phyloP scores from a whole-genome alignment of 768 basidiomycete genomes.

The Rhizopogon rudus region DNA sequence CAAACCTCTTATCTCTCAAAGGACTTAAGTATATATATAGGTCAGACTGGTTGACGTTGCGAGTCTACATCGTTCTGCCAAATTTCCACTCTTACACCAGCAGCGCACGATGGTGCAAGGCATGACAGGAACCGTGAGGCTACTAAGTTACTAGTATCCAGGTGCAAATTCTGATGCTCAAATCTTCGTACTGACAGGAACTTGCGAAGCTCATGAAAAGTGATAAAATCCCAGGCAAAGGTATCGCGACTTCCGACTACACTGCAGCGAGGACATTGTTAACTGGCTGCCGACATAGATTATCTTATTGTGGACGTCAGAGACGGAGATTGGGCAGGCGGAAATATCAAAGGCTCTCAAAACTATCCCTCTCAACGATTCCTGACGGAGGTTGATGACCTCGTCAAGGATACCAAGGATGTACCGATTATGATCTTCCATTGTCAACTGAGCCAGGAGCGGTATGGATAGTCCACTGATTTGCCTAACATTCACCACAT shows the following conservation, averaged over 20 bases:
- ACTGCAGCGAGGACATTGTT: neutral
- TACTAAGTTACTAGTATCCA: neutral
- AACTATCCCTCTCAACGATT: conserved; percentile 64
- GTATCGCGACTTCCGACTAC: conserved; percentile 4
- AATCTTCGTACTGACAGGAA: conserved; percentile 39
- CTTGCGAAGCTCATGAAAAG: conserved; percentile 67
- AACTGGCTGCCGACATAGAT: conserved; percentile 30
- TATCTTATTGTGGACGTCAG: conserved; percentile 81
- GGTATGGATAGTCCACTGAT: conserved; percentile 41
- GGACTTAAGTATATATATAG: too few species aligned
- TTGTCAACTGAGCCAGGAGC: conserved; percentile 69
- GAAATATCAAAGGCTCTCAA: conserved; percentile 65
- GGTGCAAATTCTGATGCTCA: neutral
- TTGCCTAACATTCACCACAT: neutral
- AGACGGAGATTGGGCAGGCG: conserved; percentile 76
- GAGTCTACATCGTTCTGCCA: neutral
- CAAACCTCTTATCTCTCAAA: too few species aligned
- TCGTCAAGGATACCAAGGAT: conserved; percentile 57
- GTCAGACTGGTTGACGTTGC: too few species aligned
- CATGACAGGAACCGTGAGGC: neutral
- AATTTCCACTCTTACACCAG: neutral
- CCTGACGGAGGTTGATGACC: conserved; percentile 46
- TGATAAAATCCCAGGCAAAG: conserved; percentile 47
- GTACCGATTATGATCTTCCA: conserved; percentile 71
- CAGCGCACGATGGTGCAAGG: neutral